Conservation (phyloP, 1,284 basidiomycete genomes). For the Xanthoconium separans region DNA sequence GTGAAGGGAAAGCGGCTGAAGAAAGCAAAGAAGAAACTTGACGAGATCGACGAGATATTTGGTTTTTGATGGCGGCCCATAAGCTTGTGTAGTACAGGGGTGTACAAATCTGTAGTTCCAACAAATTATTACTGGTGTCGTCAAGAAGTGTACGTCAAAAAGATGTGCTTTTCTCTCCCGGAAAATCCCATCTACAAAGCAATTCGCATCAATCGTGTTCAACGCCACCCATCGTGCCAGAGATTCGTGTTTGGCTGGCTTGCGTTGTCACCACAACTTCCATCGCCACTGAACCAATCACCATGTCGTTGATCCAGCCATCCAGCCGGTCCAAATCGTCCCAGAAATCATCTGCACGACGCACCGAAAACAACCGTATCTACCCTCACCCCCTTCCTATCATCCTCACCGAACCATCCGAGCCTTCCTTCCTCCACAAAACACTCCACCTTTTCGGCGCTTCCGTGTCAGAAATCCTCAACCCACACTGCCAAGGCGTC, state of each 20-base stretch:
- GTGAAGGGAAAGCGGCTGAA: constrained; percentile 16
- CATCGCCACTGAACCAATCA: no score
- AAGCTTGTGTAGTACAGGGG: no score
- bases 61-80: constrained; percentile 21
- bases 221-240: no score
- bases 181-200: neutral
- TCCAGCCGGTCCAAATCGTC: constrained; percentile 31
- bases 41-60: constrained; percentile 35
- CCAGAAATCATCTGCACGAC: constrained; percentile 51
- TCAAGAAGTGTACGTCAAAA: constrained; percentile 1
- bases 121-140: neutral
- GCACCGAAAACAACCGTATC: constrained; percentile 62
- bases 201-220: neutral
- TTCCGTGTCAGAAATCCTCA: constrained; percentile 47
- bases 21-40: constrained; percentile 27
- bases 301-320: constrained; percentile 50
- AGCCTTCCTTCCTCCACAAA: constrained; percentile 37
- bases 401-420: constrained; percentile 45
- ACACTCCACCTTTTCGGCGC: constrained; percentile 56
- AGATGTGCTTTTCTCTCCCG: neutral
- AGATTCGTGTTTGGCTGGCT: no score
- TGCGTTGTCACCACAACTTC: neutral
- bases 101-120: no score
- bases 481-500: constrained; percentile 64
- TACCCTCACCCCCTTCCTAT: constrained; percentile 68